Conservation (phyloP, 2,329 filamentous ascomycete genomes). For the Didymella sp. region DNA sequence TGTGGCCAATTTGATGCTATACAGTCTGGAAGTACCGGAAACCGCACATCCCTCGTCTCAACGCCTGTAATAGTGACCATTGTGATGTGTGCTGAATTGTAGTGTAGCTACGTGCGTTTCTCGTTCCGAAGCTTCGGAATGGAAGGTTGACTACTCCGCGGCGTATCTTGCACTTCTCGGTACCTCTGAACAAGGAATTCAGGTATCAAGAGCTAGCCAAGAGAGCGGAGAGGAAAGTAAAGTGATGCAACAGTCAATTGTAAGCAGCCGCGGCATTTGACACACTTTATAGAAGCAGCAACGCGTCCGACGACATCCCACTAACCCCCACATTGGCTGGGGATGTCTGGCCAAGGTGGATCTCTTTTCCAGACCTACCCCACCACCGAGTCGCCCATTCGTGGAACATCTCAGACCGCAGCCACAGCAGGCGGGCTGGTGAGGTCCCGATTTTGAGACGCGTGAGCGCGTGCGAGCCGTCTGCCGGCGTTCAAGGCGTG, state of each 20-base stretch:
- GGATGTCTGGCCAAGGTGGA: conserved; percentile 3
- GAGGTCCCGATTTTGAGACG: conserved; percentile 11
- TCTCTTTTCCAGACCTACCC: conserved; percentile 8
- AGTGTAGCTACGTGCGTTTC: too few relatives aligned
- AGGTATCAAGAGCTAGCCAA: not conserved
- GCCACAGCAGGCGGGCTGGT: conserved; percentile 9
- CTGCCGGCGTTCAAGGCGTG: conserved; percentile 4
- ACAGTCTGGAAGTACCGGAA: conserved; percentile 50
- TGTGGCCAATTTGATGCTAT: not conserved
- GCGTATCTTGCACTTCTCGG: not conserved
- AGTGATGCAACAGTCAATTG: not conserved
- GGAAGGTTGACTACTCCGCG: not conserved
- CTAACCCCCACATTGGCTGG: conserved; percentile 7
- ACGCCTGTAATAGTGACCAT: conserved; percentile 58
- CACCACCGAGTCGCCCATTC: conserved; percentile 18
- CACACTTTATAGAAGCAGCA: not conserved
- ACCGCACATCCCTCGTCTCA: conserved; percentile 58
- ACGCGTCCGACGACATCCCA: not conserved
- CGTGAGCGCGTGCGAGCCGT: conserved; percentile 21
- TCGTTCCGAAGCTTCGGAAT: conserved; percentile 18
- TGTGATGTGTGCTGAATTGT: not conserved
- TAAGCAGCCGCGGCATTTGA: not conserved
- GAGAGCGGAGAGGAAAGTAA: not conserved
- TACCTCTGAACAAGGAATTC: not conserved
- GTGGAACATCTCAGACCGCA: conserved; percentile 29